Percentiles rank a stretch among this genome's conserved stretches.
Evolutionary conservation across 1,284 basidiomycete species (phyloP).

Genomic region (Cryptococcus wingfieldii): DNA sequence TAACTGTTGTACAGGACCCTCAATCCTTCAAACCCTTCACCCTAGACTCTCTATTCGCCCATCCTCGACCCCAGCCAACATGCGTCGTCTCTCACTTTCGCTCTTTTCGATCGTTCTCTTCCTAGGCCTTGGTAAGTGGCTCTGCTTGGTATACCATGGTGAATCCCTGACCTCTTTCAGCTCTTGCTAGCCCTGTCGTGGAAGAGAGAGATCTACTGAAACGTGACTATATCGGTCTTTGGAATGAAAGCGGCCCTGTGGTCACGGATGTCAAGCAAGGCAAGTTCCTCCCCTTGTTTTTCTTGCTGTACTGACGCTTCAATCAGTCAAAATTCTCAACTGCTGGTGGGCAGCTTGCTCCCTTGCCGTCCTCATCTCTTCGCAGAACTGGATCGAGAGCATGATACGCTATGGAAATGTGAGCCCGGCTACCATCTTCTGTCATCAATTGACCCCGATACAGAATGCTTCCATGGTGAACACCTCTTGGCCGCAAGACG

Average conservation of each 20-base stretch:
- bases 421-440: neutral
- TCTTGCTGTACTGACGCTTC: neutral
- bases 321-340: constrained; percentile 19
- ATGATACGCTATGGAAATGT: constrained; percentile 23
- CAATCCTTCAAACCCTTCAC: no score
- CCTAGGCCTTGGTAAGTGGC: no score
- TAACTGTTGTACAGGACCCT: no score
- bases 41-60: no score
- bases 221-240: constrained; percentile 11
- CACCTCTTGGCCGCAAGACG: constrained; percentile 8
- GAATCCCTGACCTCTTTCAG: neutral
- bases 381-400: constrained; percentile 21
- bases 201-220: neutral
- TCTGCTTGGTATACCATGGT: no score
- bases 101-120: no score
- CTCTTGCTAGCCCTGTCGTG: neutral
- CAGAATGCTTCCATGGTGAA: constrained; percentile 6
- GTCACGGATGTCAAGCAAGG: constrained; percentile 25
- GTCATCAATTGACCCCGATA: no score
- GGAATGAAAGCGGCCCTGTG: constrained; percentile 19
- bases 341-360: constrained; percentile 31
- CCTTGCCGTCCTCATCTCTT: constrained; percentile 22
- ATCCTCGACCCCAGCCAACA: no score
- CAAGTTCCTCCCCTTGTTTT: constrained; percentile 7
- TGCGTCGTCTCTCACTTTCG: no score